Conservation (phyloP, 2,329 filamentous ascomycete genomes). For the Neoscytalidium dimidiatum region DNA sequence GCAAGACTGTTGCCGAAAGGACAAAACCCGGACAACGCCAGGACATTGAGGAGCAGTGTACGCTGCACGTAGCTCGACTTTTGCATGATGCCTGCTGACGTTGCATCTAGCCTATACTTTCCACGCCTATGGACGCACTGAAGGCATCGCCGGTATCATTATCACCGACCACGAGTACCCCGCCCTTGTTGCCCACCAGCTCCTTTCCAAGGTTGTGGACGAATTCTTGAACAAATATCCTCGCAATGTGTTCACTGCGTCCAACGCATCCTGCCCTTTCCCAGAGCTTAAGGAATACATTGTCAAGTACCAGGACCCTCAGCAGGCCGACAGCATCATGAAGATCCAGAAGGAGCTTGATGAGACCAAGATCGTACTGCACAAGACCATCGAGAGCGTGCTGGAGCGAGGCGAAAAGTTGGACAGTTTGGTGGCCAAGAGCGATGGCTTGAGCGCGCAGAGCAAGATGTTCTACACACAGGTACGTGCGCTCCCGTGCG, state of each 20-base stretch:
- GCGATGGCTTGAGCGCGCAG: constrained; percentile 82
- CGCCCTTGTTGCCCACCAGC: constrained; percentile 79
- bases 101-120: constrained; percentile 60
- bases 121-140: constrained; percentile 48
- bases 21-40: constrained; percentile 80
- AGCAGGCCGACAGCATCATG: constrained; percentile 87
- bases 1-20: constrained; percentile 83
- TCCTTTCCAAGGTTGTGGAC: constrained; percentile 83
- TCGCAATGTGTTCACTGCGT: constrained; percentile 63
- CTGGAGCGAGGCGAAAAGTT: constrained; percentile 95
- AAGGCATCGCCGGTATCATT: constrained; percentile 50
- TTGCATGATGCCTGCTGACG: neutral
- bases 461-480: constrained; percentile 97
- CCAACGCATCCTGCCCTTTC: constrained; percentile 58
- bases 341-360: constrained; percentile 97
- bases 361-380: constrained; percentile 94
- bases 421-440: constrained; percentile 90
- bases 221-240: constrained; percentile 82
- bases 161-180: constrained; percentile 53
- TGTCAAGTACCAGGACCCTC: constrained; percentile 78
- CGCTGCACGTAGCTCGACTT: constrained; percentile 19
- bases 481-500: constrained; percentile 46
- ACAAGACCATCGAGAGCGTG: constrained; percentile 92
- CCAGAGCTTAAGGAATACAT: constrained; percentile 80
- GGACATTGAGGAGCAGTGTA: constrained; percentile 80